Base-by-base conservation (phyloP, 2,329 filamentous ascomycete species). In the Alternaria dauci region DNA sequence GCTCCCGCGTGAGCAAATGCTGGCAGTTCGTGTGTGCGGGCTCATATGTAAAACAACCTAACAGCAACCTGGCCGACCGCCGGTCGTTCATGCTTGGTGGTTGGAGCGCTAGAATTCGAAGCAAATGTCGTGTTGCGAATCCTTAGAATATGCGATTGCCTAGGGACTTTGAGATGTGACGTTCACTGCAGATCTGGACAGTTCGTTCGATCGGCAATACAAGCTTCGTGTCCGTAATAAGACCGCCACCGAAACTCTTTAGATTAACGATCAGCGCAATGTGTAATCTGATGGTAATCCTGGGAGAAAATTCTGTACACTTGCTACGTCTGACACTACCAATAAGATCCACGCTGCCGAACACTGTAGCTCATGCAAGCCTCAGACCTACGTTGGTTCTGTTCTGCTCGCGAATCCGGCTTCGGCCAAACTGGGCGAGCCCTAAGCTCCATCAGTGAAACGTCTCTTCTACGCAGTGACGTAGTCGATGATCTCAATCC, bases 141-240 rank as follows among this genome's bases (percentile, higher is more conserved):
- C 9, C 14, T 26, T 18, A 34, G 18, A 8, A 34, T 11, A 28
- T 51, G 23, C 18, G 30, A 30, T 44, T 54, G 26, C 44, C 14
- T 50, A n/a, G 48, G 36, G 32, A 16, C 30, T 38, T 38, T 38
- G 18, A 51, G 23, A 48, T 39, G 38, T 59, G 52, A 51, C 57
- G 46, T 51, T 30, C 23, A 28, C 25, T 38, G 57, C 52, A 51
- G 52, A 51, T 56, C 52, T 42, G 28, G 42, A 26, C 28, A 32
- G 23, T 44, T 14, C 9, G 9, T 43, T 9, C 16, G 44, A 56
- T 59, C 46, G 46, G 44, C 44, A 34, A 56, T 25, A 26, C 25
- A 43, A 54, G 41, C 38, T 51, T 50, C 30, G 20, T 28, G 25
- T 41, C 12, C 51, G 18, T 30, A 43, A 7, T 32, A 53, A 38